Conservation (phyloP, 2,329 filamentous ascomycete species). For the Colletotrichum sp. region DNA sequence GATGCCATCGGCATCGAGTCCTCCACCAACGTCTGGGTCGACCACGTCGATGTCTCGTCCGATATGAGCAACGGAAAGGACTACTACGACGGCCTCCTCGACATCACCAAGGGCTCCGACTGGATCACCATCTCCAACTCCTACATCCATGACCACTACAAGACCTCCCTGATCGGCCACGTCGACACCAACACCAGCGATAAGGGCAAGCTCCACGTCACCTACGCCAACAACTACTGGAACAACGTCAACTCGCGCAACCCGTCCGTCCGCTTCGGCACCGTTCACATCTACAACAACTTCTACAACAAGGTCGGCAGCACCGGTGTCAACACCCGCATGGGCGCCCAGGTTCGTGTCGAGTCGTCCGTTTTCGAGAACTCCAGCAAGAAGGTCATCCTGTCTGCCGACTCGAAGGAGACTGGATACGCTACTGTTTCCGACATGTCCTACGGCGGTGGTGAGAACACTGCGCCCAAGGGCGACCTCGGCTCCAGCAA, state of each 20-base stretch:
- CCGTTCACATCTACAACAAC: slow-evolving; percentile 65
- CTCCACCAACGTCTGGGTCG: slow-evolving; percentile 68
- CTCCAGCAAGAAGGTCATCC: slow-evolving; percentile 39
- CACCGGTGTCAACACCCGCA: slow-evolving; percentile 59
- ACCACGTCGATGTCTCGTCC: slow-evolving; percentile 70
- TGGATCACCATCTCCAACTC: slow-evolving; percentile 57
- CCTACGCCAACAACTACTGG: slow-evolving; percentile 72
- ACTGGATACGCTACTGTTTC: slow-evolving; percentile 45
- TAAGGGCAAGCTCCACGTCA: slow-evolving; percentile 65
- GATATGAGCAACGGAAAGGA: slow-evolving; percentile 67
- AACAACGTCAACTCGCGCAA: slow-evolving; percentile 67
- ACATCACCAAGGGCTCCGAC: slow-evolving; percentile 67
- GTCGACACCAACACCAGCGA: slow-evolving; percentile 62
- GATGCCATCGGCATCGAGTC: slow-evolving; percentile 65
- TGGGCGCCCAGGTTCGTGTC: slow-evolving; percentile 60
- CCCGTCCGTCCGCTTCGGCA: slow-evolving; percentile 70
- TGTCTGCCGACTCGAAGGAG: slow-evolving; percentile 44
- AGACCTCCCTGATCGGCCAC: slow-evolving; percentile 65
- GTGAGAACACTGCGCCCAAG: slow-evolving; percentile 50
- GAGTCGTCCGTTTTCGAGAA: slow-evolving; percentile 58
- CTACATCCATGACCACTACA: slow-evolving; percentile 55
- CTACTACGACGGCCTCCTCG: slow-evolving; percentile 71
- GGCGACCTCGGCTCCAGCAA: slow-evolving; percentile 57
- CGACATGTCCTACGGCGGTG: slow-evolving; percentile 49
- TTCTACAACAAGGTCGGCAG: slow-evolving; percentile 29